A percentile compares a stretch with the other conserved stretches of the same genome.
phyloP scores from a whole-genome alignment of 1,284 basidiomycete species.

The Anthracocystis panici-leucophaei region DNA sequence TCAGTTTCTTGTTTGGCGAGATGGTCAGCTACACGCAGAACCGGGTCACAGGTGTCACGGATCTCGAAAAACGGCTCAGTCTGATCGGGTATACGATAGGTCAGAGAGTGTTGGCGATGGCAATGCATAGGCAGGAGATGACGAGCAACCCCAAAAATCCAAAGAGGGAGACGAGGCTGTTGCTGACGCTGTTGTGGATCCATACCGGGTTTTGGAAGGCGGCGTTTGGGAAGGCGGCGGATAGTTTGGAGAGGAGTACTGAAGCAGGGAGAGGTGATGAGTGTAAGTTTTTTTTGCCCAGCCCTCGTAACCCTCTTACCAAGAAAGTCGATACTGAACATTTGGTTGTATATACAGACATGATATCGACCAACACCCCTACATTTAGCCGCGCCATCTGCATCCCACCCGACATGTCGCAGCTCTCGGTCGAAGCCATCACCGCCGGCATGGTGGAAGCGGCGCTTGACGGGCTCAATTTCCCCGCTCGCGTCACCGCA shows the following conservation, averaged over 20 bases:
- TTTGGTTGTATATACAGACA: constrained; percentile 73
- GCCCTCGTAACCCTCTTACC: no score
- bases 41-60: constrained; percentile 90
- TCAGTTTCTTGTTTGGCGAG: constrained; percentile 63
- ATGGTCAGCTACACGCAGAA: constrained; percentile 83
- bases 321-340: not conserved
- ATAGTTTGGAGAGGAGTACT: constrained; percentile 93
- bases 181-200: constrained; percentile 65
- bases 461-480: constrained; percentile 91
- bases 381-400: constrained; percentile 90
- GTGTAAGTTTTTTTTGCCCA: constrained; percentile 69
- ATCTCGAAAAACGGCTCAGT: constrained; percentile 76
- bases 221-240: constrained; percentile 91
- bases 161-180: constrained; percentile 62
- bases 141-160: constrained; percentile 57
- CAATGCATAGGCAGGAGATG: constrained; percentile 58
- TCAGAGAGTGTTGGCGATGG: constrained; percentile 48
- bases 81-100: constrained; percentile 64
- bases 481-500: constrained; percentile 95
- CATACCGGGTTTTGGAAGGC: constrained; percentile 85
- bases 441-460: constrained; percentile 98
- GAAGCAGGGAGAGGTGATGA: constrained; percentile 86
- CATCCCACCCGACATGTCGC: constrained; percentile 91
- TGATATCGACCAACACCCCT: constrained; percentile 98
- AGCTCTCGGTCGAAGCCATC: constrained; percentile 93